phyloP scores from a whole-genome alignment of 768 basidiomycete species.

The Hydnomerulius pinastri region DNA sequence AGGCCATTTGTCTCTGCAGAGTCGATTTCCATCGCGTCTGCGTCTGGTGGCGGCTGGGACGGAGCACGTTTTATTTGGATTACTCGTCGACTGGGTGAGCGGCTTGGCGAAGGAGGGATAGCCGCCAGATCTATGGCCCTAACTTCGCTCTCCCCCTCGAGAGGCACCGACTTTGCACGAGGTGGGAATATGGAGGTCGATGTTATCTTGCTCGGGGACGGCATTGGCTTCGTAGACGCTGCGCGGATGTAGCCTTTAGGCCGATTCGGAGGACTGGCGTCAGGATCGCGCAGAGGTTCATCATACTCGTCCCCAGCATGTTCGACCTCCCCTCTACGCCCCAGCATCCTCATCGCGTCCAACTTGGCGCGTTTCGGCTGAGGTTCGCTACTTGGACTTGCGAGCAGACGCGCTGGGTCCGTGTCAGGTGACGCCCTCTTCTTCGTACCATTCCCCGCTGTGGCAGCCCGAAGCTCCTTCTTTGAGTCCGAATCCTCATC shows the following conservation, averaged over 20 bases:
- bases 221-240: conserved; percentile 22
- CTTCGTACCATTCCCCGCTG: conserved; percentile 18
- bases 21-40: conserved; percentile 29
- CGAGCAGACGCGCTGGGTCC: conserved; percentile 8
- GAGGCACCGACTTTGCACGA: conserved; percentile 34
- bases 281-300: conserved; percentile 23
- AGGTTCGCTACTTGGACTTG: conserved; percentile 17
- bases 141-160: conserved; percentile 11
- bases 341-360: conserved; percentile 15
- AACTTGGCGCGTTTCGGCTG: conserved; percentile 29
- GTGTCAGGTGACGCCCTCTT: conserved; percentile 33
- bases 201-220: conserved; percentile 15
- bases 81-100: conserved; percentile 22
- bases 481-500: not conserved
- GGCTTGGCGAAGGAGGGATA: conserved; percentile 26
- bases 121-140: conserved; percentile 22
- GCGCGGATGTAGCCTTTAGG: conserved; percentile 13
- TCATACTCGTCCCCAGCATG: conserved; percentile 12
- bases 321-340: conserved; percentile 10
- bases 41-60: conserved; percentile 21
- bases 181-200: conserved; percentile 12
- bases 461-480: not conserved
- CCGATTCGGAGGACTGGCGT: conserved; percentile 4
- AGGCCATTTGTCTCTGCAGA: conserved; percentile 12
- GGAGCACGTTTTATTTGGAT: conserved; percentile 29